Base-by-base conservation (phyloP, 208 protist species). In the Histomonas meleagridis region DNA sequence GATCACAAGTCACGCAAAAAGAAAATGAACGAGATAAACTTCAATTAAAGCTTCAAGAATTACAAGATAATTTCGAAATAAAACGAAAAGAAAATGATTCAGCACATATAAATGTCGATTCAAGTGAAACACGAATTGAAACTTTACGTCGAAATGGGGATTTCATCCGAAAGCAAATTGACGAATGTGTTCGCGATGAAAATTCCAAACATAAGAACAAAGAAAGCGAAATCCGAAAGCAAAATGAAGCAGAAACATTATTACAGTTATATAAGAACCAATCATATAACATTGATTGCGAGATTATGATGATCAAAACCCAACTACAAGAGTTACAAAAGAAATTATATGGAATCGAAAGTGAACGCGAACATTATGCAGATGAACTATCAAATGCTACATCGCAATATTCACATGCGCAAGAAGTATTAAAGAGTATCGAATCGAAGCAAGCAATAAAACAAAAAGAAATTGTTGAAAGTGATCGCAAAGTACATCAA, bases 311-410 rank as follows among this genome's bases (percentile, higher is more conserved):
- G 5, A 86, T 86, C 28, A 86, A 86, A 28, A n/a, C 38, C 7
- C 76, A 86, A n/a, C 46, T 86, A 21, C 76, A 86, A 55, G 76
- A 86, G n/a, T 55, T 46, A 38, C 76, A 86, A 55, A 86, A 86
- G 76, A 86, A 86, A 38, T 55, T 86, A 23, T 86, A 35, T 38
- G 51, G 46, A 23, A 86, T 86, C 10, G 76, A 86, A 86, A 86
- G 18, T n/a, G 76, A 86, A 21, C 23, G 76, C 32, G 76, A 86
- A 28, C 40, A 35, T 18, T 86, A 86, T 21, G 32, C 46, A 55
- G 76, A 86, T 55, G 76, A 86, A 49, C 26, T 86, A 53, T 86
- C 76, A 7, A 10, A 9, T 55, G 76, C 76, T 12, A 86, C 76
- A 55, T 55, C 46, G 7, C 76, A 86, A 28, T 86, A 53, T 55